Base-by-base conservation (phyloP, 2,329 filamentous ascomycete species). In the Leptographium wingfieldii region DNA sequence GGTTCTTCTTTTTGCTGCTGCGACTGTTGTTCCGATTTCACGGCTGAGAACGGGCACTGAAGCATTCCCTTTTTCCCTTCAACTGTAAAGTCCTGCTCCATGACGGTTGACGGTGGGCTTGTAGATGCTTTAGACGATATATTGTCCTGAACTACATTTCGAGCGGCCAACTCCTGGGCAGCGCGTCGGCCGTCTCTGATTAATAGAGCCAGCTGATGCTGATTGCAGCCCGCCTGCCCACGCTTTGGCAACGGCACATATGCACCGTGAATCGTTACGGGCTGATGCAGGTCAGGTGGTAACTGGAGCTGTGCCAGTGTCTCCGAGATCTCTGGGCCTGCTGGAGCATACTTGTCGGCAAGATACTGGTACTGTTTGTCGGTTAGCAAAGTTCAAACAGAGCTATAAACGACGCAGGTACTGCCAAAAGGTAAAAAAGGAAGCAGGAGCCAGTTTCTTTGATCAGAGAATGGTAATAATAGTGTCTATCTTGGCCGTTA, bases 41-140 rank as follows among this genome's bases (percentile, higher is more conserved):
- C 67, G 67, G 77, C 73, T 61, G 77, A 85, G 72, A 95, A 96
- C 0, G 92, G 92, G 73, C 92, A 96, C 65, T 83, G 82, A 57
- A 96, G 76, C 64, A 81, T 82, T 66, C 91, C 89, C 67, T 87
- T 89, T 68, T 84, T 90, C 62, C 92, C 92, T 69, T 86, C 79
- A 40, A 92, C 87, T 22, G 92, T 96, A 68, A 96, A 96, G 73
- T 96, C 92, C 73, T 88, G 87, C 74, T 96, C 92, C 69, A 95
- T 75, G 46, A 83, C 78, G 56, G 81, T 84, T 58, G 84, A 84
- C 70, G 82, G 77, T 63, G 84, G 81, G 22, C 83, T 84, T 68
- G 73, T 72, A 58, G 73, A 73, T 40, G 74, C 74, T 54, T 73
- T 74, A 22, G 78, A 77, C 46, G 72, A 67, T 11, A 75, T 75